Evolutionary conservation across 352 stramenopile species (phyloP).

Genomic region (Phytophthora kernoviae): DNA sequence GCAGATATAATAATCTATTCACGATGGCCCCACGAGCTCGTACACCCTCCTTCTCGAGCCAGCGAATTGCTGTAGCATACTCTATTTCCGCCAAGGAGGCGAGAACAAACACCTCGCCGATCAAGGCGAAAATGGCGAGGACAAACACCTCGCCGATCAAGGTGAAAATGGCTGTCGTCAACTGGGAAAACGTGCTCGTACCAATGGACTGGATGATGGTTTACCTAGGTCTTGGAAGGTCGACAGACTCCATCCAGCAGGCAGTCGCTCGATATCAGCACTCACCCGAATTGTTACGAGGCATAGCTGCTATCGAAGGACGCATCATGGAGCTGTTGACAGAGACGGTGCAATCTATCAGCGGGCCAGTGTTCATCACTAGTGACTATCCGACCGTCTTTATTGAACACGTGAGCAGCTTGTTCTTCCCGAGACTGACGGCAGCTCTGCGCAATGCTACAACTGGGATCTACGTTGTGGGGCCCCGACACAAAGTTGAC

Average conservation of each 20-base stretch:
- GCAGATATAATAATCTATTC: not conserved
- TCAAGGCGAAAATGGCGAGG: constrained; percentile 15
- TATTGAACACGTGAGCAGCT: constrained; percentile 45
- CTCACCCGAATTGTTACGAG: constrained; percentile 14
- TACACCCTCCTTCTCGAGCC: constrained; percentile 9
- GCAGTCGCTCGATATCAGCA: constrained; percentile 21
- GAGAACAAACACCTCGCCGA: not conserved
- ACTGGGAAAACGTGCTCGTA: constrained; percentile 61
- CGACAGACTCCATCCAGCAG: constrained; percentile 25
- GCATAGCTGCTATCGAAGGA: constrained; percentile 36
- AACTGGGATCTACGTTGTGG: constrained; percentile 50
- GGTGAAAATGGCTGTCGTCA: constrained; percentile 42
- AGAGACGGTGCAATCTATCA: constrained; percentile 17
- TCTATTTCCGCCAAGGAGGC: constrained; percentile 7
- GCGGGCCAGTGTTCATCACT: constrained; percentile 51
- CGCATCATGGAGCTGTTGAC: constrained; percentile 40
- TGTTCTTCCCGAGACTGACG: constrained; percentile 56
- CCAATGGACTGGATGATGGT: constrained; percentile 43
- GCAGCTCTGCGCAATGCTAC: constrained; percentile 32
- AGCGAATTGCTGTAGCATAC: constrained; percentile 9
- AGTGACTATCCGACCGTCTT: constrained; percentile 43
- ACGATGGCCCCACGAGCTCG: constrained; percentile 10
- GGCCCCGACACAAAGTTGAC: constrained; percentile 40
- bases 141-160: not conserved
- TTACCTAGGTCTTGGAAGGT: constrained; percentile 36